phyloP scores from a whole-genome alignment of 1,284 basidiomycete species.

The Austroboletus olivaceoglutinosus region DNA sequence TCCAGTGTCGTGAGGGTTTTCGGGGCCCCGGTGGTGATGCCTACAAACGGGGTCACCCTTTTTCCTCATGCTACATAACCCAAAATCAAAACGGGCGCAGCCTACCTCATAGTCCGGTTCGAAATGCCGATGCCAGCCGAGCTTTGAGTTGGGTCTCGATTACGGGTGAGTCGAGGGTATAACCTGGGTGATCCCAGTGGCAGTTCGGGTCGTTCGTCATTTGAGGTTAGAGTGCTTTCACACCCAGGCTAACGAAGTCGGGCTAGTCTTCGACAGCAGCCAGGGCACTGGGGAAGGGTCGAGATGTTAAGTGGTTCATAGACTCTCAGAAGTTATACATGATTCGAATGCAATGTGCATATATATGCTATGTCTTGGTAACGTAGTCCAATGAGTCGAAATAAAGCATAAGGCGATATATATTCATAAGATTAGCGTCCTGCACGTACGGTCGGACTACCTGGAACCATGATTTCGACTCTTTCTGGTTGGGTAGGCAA shows the following conservation, averaged over 20 bases:
- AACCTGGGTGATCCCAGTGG: not conserved
- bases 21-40: too few relatives aligned
- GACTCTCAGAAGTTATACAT: constrained; percentile 2
- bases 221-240: not conserved
- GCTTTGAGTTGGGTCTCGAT: too few relatives aligned
- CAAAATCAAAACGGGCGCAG: too few relatives aligned
- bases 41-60: too few relatives aligned
- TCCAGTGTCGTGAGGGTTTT: too few relatives aligned
- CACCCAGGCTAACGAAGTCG: not conserved
- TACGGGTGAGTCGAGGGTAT: not conserved
- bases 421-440: constrained; percentile 15
- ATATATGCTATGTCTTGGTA: constrained; percentile 21
- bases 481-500: constrained; percentile 5
- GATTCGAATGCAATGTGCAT: constrained; percentile 2
- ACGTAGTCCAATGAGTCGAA: constrained; percentile 9
- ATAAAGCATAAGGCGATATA: constrained; percentile 16
- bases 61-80: too few relatives aligned
- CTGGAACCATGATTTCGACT: constrained; percentile 21
- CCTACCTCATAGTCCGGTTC: too few relatives aligned
- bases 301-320: constrained; percentile 1
- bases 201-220: not conserved
- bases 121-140: too few relatives aligned
- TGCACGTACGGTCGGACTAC: constrained; percentile 23
- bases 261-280: not conserved
- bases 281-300: not conserved